Conservation (phyloP, 2,329 filamentous ascomycete genomes). For the Aspergillus sp. region DNA sequence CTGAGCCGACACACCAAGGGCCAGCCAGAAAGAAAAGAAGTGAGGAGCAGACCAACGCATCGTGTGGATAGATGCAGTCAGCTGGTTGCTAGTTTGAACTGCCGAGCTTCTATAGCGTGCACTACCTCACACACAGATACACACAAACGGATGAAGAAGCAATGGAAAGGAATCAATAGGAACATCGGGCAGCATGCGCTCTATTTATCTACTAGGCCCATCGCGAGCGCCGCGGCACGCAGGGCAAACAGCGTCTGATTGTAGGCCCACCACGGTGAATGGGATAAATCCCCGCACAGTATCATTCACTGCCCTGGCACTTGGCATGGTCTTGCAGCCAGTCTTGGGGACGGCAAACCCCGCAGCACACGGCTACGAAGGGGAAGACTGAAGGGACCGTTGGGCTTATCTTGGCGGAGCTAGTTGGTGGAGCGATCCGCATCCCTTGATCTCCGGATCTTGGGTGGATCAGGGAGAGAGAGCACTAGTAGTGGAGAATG, state of each 20-base stretch:
- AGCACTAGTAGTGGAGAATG: not conserved
- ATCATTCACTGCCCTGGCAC: not conserved
- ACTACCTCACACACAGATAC: not conserved
- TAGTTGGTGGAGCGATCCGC: not conserved
- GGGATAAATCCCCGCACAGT: not conserved
- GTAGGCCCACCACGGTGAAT: not conserved
- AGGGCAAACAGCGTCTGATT: not conserved
- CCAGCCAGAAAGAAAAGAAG: conserved; percentile 7
- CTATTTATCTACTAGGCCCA: not conserved
- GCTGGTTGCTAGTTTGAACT: not conserved
- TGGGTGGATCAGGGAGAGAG: too few species aligned
- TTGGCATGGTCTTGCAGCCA: not conserved
- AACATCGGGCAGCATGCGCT: not conserved
- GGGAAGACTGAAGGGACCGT: not conserved
- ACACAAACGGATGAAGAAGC: not conserved
- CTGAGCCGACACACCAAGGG: conserved; percentile 1
- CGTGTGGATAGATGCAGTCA: not conserved
- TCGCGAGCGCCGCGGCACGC: too few species aligned
- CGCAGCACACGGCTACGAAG: not conserved
- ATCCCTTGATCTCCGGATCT: not conserved
- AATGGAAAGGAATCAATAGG: not conserved
- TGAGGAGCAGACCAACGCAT: not conserved
- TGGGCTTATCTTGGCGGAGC: not conserved
- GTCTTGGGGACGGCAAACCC: not conserved
- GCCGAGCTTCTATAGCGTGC: not conserved